These are phyloP conservation scores for Nothophoma quercina DNA, from an alignment of 2,329 filamentous ascomycete genomes.

Conservation along the genomic window DNA sequence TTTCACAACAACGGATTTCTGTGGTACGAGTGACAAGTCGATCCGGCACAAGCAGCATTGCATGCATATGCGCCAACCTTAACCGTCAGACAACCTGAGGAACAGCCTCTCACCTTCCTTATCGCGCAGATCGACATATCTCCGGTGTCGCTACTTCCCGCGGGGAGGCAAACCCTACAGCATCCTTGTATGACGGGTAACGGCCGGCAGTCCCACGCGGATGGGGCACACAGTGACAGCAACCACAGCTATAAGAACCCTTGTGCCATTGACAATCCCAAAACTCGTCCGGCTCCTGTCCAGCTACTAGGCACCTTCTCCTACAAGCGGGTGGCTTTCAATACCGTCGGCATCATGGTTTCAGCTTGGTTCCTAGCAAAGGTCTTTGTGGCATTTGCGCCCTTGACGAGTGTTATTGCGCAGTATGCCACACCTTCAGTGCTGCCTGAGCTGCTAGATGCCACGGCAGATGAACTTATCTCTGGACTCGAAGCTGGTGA, in stretches of 20 bases:
- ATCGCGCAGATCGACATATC: slow-evolving; percentile 28
- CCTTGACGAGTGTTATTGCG: slow-evolving; percentile 24
- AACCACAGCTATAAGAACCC: slow-evolving; percentile 21
- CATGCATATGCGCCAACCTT: slow-evolving; percentile 10
- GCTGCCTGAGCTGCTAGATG: slow-evolving; percentile 58
- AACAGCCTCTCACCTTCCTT: slow-evolving; percentile 14
- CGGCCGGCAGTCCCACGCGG: slow-evolving; percentile 19
- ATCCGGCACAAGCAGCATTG: neutral
- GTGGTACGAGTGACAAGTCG: slow-evolving; percentile 11
- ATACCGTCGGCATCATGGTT: slow-evolving; percentile 27
- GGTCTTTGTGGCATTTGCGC: slow-evolving; percentile 30
- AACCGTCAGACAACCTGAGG: neutral
- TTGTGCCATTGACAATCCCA: neutral
- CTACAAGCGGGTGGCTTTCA: neutral
- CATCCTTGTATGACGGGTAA: slow-evolving; percentile 22
- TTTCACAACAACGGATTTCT: slow-evolving; percentile 9
- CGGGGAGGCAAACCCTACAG: slow-evolving; percentile 6
- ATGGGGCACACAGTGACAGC: slow-evolving; percentile 6
- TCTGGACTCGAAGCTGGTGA: slow-evolving; percentile 57
- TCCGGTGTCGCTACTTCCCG: slow-evolving; percentile 19
- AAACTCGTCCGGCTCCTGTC: neutral
- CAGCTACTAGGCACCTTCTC: neutral
- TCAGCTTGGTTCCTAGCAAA: slow-evolving; percentile 27
- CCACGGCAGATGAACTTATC: slow-evolving; percentile 60
- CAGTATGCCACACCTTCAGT: slow-evolving; percentile 17